Conservation (phyloP, 2,329 filamentous ascomycete genomes). For the Parastagonospora nodorum region DNA sequence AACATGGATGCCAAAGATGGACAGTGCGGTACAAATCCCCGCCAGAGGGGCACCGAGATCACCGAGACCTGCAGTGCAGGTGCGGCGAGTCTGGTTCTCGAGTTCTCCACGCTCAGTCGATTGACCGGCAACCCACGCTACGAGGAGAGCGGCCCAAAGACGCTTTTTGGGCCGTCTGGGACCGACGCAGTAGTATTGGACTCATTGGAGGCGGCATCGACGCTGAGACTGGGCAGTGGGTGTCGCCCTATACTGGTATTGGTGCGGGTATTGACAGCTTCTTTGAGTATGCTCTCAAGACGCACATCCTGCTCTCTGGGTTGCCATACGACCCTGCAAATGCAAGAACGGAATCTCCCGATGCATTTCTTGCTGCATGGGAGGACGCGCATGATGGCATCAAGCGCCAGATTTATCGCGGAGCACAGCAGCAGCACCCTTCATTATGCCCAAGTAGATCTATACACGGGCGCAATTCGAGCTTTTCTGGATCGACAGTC, state of each 20-base stretch:
- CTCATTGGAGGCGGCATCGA: slow-evolving; percentile 91
- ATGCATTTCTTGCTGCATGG: slow-evolving; percentile 82
- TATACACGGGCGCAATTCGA: slow-evolving; percentile 83
- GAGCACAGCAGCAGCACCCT: slow-evolving; percentile 75
- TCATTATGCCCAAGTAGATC: slow-evolving; percentile 89
- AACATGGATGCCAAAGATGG: slow-evolving; percentile 62
- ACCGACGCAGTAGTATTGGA: slow-evolving; percentile 79
- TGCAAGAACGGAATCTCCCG: slow-evolving; percentile 70
- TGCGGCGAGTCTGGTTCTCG: slow-evolving; percentile 91
- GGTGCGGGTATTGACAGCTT: slow-evolving; percentile 97
- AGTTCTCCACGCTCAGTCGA: slow-evolving; percentile 88
- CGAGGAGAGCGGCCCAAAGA: slow-evolving; percentile 84
- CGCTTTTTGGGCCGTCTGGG: slow-evolving; percentile 98
- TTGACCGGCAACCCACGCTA: slow-evolving; percentile 87
- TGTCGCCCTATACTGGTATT: slow-evolving; percentile 87
- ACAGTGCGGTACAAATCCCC: slow-evolving; percentile 52
- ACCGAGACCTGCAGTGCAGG: slow-evolving; percentile 97
- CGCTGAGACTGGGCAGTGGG: slow-evolving; percentile 88
- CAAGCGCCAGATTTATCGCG: slow-evolving; percentile 87
- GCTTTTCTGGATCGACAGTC: slow-evolving; percentile 95
- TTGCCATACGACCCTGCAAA: slow-evolving; percentile 51
- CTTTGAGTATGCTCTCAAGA: slow-evolving; percentile 97
- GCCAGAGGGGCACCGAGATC: slow-evolving; percentile 66
- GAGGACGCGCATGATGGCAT: slow-evolving; percentile 84
- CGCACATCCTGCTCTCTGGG: slow-evolving; percentile 85